These are phyloP conservation scores for Anisogramma anomala DNA, from an alignment of 2,329 filamentous ascomycete genomes.

Conservation along the genomic window DNA sequence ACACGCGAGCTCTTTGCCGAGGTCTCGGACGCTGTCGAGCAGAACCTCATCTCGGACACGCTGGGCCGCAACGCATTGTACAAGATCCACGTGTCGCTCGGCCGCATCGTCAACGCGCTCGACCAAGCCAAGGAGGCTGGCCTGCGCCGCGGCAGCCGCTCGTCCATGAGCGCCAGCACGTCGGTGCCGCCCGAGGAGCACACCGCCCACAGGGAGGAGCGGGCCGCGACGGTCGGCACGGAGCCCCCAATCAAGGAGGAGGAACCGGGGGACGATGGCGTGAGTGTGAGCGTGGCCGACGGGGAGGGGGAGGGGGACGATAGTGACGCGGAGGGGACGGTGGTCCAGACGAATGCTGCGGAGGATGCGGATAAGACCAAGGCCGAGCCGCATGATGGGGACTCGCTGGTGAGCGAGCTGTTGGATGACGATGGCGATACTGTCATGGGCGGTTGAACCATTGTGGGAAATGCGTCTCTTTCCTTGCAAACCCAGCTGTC, in stretches of 20 bases:
- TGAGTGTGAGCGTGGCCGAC: slow-evolving; percentile 11
- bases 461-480: slow-evolving; percentile 15
- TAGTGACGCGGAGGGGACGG: slow-evolving; percentile 19
- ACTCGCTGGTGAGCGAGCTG: slow-evolving; percentile 29
- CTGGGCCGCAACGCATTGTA: slow-evolving; percentile 53
- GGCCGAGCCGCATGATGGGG: slow-evolving; percentile 12
- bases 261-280: slow-evolving; percentile 29
- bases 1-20: slow-evolving; percentile 46
- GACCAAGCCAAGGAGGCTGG: slow-evolving; percentile 30
- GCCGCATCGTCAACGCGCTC: slow-evolving; percentile 54
- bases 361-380: slow-evolving; percentile 2
- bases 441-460: slow-evolving; percentile 6
- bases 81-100: slow-evolving; percentile 55
- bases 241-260: slow-evolving; percentile 39
- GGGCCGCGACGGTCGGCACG: slow-evolving; percentile 25
- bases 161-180: slow-evolving; percentile 32
- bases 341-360: slow-evolving; percentile 16
- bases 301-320: slow-evolving; percentile 17
- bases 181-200: slow-evolving; percentile 28
- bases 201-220: slow-evolving; percentile 23
- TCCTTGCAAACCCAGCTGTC: slow-evolving; percentile 4
- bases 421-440: slow-evolving; percentile 25
- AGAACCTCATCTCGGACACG: slow-evolving; percentile 46
- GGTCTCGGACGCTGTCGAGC: slow-evolving; percentile 51
- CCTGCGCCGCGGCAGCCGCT: slow-evolving; percentile 18